These are phyloP conservation scores for Lipomyces orientalis DNA, from an alignment of 805 yeast species.

Conservation along the genomic window DNA sequence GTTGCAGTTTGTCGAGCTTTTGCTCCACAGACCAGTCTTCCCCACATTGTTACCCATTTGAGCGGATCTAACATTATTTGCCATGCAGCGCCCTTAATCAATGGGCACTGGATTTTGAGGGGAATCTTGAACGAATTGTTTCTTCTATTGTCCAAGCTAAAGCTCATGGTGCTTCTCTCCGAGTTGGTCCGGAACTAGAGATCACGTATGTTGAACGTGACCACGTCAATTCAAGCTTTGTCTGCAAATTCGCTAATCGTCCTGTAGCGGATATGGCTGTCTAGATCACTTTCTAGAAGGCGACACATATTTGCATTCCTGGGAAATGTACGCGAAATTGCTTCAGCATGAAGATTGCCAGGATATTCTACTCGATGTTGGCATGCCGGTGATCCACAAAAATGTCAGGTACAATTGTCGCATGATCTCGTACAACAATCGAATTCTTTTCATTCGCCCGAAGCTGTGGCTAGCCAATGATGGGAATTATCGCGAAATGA, in stretches of 20 bases:
- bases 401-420: slow-evolving; percentile 92
- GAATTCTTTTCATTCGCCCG: slow-evolving; percentile 86
- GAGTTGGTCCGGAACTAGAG: slow-evolving; percentile 98
- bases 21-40: neutral
- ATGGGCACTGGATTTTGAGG: slow-evolving; percentile 99
- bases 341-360: slow-evolving; percentile 67
- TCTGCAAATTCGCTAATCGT: neutral
- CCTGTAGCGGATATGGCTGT: slow-evolving; percentile 59
- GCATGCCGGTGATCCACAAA: slow-evolving; percentile 91
- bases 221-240: neutral
- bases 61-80: neutral
- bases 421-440: slow-evolving; percentile 76
- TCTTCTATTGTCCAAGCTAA: slow-evolving; percentile 83
- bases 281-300: slow-evolving; percentile 91
- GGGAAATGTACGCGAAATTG: slow-evolving; percentile 92
- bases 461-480: slow-evolving; percentile 93
- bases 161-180: slow-evolving; percentile 69
- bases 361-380: slow-evolving; percentile 85
- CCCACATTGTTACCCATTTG: neutral
- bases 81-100: slow-evolving; percentile 72
- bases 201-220: slow-evolving; percentile 62
- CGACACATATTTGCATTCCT: slow-evolving; percentile 85
- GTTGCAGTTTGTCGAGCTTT: neutral
- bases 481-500: slow-evolving; percentile 97
- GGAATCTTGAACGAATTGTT: slow-evolving; percentile 88